Conservation (phyloP, 257 asterid species). For the Asclepias syriaca region DNA sequence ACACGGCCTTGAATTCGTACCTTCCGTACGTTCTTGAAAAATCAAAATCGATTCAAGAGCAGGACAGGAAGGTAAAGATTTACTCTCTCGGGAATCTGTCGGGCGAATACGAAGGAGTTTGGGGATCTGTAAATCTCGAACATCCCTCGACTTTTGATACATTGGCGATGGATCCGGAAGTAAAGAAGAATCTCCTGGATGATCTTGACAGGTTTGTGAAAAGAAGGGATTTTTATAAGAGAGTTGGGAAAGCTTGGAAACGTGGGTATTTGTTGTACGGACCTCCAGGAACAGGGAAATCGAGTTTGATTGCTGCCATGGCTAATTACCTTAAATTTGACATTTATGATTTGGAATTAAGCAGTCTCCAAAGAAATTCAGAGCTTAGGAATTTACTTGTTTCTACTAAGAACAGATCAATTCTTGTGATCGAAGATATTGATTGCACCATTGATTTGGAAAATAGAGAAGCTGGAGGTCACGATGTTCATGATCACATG, state of each 20-base stretch:
- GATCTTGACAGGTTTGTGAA: conserved; percentile 45
- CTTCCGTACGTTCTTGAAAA: conserved; percentile 20
- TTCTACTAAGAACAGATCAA: conserved; percentile 47
- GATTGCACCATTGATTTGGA: conserved; percentile 43
- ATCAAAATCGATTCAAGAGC: conserved; percentile 22
- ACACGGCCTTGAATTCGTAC: conserved; percentile 16
- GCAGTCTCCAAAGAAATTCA: conserved; percentile 33
- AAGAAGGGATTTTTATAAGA: conserved; percentile 53
- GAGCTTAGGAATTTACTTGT: conserved; percentile 41
- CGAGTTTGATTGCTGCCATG: conserved; percentile 78
- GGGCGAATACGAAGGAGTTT: background rate
- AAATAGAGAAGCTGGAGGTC: conserved; percentile 13
- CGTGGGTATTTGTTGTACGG: conserved; percentile 70
- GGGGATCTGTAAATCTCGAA: conserved; percentile 22
- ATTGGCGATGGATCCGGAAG: conserved; percentile 42
- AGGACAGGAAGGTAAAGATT: conserved; percentile 19
- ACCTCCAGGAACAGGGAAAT: conserved; percentile 89
- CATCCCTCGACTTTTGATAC: conserved; percentile 47
- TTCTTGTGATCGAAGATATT: conserved; percentile 73
- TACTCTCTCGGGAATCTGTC: conserved; percentile 9
- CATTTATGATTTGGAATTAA: conserved; percentile 69
- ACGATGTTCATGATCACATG: background rate
- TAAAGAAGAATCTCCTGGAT: conserved; percentile 29
- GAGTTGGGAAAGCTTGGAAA: conserved; percentile 75
- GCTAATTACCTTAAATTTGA: conserved; percentile 62